phyloP scores from a whole-genome alignment of 2,329 filamentous ascomycete species.

The Claviceps paspali region DNA sequence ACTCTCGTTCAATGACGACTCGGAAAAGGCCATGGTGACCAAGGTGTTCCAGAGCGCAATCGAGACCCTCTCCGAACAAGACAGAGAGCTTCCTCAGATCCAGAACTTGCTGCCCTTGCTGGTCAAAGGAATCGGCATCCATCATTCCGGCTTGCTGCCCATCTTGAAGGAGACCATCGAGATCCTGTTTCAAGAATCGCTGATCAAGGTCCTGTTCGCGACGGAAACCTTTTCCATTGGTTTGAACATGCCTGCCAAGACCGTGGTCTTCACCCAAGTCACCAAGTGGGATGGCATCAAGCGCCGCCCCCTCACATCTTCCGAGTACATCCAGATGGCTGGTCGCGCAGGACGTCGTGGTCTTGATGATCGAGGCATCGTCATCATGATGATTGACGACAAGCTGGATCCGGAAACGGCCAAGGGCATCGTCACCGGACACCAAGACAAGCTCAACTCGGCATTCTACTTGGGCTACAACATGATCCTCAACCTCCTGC shows the following conservation, averaged over 20 bases:
- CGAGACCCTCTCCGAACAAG: constrained; percentile 80
- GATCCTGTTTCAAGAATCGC: constrained; percentile 92
- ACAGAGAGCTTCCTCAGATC: constrained; percentile 79
- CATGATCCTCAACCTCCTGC: constrained; percentile 92
- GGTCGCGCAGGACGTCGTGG: constrained; percentile 92
- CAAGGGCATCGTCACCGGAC: constrained; percentile 86
- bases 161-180: constrained; percentile 98
- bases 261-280: constrained; percentile 95
- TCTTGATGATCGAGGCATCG: constrained; percentile 92
- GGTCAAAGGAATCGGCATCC: constrained; percentile 84
- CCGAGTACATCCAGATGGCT: constrained; percentile 98
- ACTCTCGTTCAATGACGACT: constrained; percentile 89
- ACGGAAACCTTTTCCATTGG: constrained; percentile 99
- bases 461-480: constrained; percentile 98
- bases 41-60: constrained; percentile 93
- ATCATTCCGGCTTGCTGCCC: constrained; percentile 87
- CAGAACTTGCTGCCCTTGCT: constrained; percentile 77
- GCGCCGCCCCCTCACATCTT: constrained; percentile 74
- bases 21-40: constrained; percentile 83
- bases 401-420: constrained; percentile 91
- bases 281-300: constrained; percentile 83
- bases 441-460: constrained; percentile 94
- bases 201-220: constrained; percentile 95
- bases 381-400: constrained; percentile 99
- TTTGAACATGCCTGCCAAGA: constrained; percentile 97